Conservation (phyloP, 2,329 filamentous ascomycete species). For the Penicillium sclerotiorum region DNA sequence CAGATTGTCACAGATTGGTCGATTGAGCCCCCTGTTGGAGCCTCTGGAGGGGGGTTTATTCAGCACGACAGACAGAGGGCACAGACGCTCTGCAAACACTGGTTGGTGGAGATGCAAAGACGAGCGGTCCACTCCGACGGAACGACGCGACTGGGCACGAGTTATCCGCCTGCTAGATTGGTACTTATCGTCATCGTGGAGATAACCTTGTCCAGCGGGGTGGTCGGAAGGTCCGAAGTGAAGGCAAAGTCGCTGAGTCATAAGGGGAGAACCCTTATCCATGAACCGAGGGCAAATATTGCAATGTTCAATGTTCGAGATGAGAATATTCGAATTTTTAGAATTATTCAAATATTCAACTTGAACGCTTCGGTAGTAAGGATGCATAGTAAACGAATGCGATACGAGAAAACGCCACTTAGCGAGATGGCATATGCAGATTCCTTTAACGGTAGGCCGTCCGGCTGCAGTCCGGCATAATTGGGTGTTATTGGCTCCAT, state of each 20-base stretch:
- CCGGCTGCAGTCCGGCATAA: not conserved
- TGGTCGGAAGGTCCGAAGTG: not conserved
- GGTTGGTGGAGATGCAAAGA: constrained; percentile 3
- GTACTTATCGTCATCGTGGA: constrained; percentile 13
- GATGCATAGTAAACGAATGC: constrained; percentile 9
- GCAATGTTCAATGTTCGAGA: not conserved
- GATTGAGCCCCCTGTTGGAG: constrained; percentile 5
- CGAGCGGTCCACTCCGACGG: constrained; percentile 17
- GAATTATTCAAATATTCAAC: too few species aligned
- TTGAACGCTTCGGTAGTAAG: too few species aligned
- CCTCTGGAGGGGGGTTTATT: constrained; percentile 13
- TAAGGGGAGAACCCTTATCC: constrained; percentile 1
- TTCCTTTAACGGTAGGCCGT: constrained; percentile 11
- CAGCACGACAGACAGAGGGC: not conserved
- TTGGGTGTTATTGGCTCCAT: not conserved
- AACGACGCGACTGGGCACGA: constrained; percentile 6
- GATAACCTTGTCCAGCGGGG: constrained; percentile 16
- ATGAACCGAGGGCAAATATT: not conserved
- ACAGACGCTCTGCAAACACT: constrained; percentile 8
- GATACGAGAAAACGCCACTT: constrained; percentile 17
- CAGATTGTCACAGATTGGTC: constrained; percentile 7
- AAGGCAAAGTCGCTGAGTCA: not conserved
- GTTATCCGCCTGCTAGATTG: constrained; percentile 18
- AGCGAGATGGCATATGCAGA: not conserved
- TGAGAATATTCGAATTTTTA: not conserved